phyloP scores from a whole-genome alignment of 768 basidiomycete genomes.

The Panaeolus cyanescens region DNA sequence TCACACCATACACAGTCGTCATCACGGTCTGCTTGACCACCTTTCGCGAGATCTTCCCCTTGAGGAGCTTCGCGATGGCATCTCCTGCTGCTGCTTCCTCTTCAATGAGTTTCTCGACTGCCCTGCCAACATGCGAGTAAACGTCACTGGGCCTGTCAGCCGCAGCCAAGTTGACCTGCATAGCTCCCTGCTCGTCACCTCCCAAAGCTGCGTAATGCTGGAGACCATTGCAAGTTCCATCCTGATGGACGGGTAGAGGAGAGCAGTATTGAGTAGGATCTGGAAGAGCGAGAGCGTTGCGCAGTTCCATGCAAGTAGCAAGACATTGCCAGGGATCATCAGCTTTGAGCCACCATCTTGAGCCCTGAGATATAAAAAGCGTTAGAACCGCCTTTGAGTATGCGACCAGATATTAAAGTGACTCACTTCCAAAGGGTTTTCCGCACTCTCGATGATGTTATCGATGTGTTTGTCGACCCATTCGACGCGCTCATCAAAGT shows the following conservation, averaged over 20 bases:
- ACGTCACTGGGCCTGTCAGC: conserved; percentile 92
- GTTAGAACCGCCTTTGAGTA: not conserved
- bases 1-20: conserved; percentile 99
- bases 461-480: conserved; percentile 76
- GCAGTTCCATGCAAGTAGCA: conserved; percentile 89
- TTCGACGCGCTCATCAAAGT: conserved; percentile 86
- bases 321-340: conserved; percentile 99
- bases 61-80: conserved; percentile 54
- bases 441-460: conserved; percentile 81
- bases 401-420: not conserved
- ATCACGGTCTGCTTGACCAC: conserved; percentile 99
- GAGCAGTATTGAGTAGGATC: conserved; percentile 67
- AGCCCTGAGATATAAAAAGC: conserved; percentile 45
- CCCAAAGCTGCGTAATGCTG: conserved; percentile 99
- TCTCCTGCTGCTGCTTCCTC: conserved; percentile 45
- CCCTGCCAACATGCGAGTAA: conserved; percentile 87
- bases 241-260: conserved; percentile 91
- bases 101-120: conserved; percentile 73
- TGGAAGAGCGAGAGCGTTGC: conserved; percentile 70
- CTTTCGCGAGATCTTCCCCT: conserved; percentile 85
- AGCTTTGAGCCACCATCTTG: conserved; percentile 86
- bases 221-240: conserved; percentile 97
- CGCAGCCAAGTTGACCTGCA: conserved; percentile 87
- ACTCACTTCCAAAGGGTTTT: conserved; percentile 73
- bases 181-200: conserved; percentile 85